Conservation (phyloP, 805 yeast species). For the Tetrapisispora taiwanensis region DNA sequence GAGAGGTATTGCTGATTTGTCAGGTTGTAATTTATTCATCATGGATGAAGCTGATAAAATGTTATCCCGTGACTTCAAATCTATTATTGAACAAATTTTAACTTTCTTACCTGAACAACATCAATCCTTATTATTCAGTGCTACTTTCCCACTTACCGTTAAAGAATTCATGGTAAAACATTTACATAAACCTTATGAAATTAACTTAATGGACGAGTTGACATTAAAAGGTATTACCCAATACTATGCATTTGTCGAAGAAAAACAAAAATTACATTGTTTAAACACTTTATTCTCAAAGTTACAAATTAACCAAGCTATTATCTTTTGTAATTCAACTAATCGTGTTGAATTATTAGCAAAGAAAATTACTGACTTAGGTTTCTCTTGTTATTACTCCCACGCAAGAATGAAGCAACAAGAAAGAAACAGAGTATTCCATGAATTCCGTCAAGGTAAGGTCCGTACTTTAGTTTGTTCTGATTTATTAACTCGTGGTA, state of each 20-base stretch:
- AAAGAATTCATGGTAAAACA: slow-evolving; percentile 87
- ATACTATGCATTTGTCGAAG: slow-evolving; percentile 97
- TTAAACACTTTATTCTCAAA: slow-evolving; percentile 89
- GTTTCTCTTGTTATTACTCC: slow-evolving; percentile 91
- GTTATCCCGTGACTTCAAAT: slow-evolving; percentile 81
- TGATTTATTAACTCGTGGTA: slow-evolving; percentile 93
- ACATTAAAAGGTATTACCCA: slow-evolving; percentile 94
- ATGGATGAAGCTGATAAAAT: slow-evolving; percentile 99
- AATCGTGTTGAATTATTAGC: slow-evolving; percentile 93
- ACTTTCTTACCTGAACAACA: slow-evolving; percentile 66
- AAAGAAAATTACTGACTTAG: slow-evolving; percentile 90
- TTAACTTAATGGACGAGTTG: slow-evolving; percentile 94
- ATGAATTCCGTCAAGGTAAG: slow-evolving; percentile 95
- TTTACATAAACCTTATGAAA: slow-evolving; percentile 84
- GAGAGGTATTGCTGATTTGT: slow-evolving; percentile 76
- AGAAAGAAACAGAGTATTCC: slow-evolving; percentile 95
- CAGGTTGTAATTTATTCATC: slow-evolving; percentile 76
- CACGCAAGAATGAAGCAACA: slow-evolving; percentile 97
- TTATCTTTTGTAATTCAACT: slow-evolving; percentile 94
- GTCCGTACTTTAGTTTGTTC: slow-evolving; percentile 96
- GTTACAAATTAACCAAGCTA: slow-evolving; percentile 90
- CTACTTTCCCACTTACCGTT: slow-evolving; percentile 93
- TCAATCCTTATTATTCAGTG: slow-evolving; percentile 83
- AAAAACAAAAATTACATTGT: slow-evolving; percentile 90
- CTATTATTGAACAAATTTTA: slow-evolving; percentile 77